Base-by-base conservation (phyloP, 2,329 filamentous ascomycete species). In the Beauveria pseudobassiana region DNA sequence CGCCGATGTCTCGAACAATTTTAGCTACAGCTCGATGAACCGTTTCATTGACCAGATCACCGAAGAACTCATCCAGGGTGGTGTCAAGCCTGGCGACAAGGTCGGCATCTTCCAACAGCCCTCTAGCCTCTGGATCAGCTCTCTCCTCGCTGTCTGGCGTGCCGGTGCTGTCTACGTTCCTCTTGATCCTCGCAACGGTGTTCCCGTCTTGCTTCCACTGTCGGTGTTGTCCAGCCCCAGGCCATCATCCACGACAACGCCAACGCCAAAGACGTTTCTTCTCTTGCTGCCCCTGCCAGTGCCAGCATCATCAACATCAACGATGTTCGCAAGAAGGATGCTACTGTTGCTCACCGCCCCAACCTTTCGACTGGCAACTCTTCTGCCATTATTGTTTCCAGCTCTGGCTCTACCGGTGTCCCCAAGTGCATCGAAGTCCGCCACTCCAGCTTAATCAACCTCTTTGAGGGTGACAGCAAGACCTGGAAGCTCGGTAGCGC, bases 381-480 rank as follows among this genome's bases (percentile, higher is more conserved):
- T 6, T 62, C 67, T 3, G 69, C 69, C 14, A 62, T 70, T 5
- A 62, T 78, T 4, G 63, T 78, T 3, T 79, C 69, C 65, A 70
- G 69, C 18, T 69, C 70, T 58, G 67, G 72, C 43, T 67, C 68
- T 7, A 70, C 75, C 10, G 69, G 73, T 45, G 68, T 49, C 0
- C 78, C 78, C 2, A 80, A 80, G 66, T 77, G 77, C 5, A 72
- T 80, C 20, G 48, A 70, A 1, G 63, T 78, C 10, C 62, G 49
- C 0, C 73, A 77, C 56, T 55, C 50, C 3, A 68, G 64, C 22
- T 62, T 78, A 3, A 45, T 64, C 3, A 74, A 73, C 61, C 65
- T 68, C 24, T 59, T 72, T 3, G 72, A 71, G 34, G 65, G 64
- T 16, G 67, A 63, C 2, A 64, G 54, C 4, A 51, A 62, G 12